A percentile compares a stretch with the other conserved stretches of the same genome.
Evolutionary conservation across 306 rosid species (phyloP).

Genomic region (Medicago arabica): DNA sequence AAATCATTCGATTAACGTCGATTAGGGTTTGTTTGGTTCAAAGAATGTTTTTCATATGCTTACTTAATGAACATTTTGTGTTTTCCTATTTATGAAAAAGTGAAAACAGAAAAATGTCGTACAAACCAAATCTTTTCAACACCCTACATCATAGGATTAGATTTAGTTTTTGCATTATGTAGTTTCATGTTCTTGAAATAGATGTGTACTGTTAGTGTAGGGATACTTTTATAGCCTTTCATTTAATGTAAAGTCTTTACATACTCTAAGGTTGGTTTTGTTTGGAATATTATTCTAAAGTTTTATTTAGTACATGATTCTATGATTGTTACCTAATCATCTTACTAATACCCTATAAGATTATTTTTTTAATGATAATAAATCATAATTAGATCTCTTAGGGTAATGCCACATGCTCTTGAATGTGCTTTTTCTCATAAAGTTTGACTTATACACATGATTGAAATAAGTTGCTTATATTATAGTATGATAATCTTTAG

Average conservation of each 20-base stretch:
- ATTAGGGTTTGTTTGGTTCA: no score
- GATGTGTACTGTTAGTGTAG: not conserved
- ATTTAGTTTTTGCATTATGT: not conserved
- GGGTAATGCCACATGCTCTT: not conserved
- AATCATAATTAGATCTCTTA: not conserved
- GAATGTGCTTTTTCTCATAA: not conserved
- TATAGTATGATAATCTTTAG: not conserved
- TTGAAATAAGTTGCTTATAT: not conserved
- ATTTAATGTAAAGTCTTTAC: not conserved
- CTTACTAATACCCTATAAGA: not conserved
- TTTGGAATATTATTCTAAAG: not conserved
- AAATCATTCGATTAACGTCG: not conserved
- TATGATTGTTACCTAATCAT: conserved; percentile 26
- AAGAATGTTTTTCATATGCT: no score
- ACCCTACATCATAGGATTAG: conserved; percentile 4
- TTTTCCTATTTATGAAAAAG: no score
- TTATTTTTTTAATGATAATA: not conserved
- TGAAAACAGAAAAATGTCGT: not conserved
- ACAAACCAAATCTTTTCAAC: not conserved
- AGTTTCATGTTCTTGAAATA: not conserved
- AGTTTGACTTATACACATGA: conserved; percentile 23
- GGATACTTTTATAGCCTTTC: not conserved
- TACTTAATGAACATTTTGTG: no score
- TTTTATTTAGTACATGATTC: not conserved
- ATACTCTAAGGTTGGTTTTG: conserved; percentile 8